Evolutionary conservation across 495 filamentous ascomycete species (phyloP), one percentile per base, ranked within the genome.

Genomic region (Tricharina praecox): DNA sequence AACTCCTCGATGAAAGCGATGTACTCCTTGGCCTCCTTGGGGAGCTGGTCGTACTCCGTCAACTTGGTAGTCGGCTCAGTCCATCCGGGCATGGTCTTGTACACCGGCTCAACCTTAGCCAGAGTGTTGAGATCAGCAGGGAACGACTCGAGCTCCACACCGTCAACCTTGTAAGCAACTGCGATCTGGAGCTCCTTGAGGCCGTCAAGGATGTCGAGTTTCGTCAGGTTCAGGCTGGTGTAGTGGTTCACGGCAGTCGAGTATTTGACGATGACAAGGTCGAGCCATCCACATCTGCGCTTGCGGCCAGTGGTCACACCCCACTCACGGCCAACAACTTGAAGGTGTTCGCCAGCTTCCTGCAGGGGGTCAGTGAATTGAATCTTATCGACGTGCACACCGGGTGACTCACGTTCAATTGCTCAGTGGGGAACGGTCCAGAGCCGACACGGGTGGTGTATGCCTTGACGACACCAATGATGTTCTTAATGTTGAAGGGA

Each of bases 381-480:
- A n/a, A n/a, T n/a, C n/a, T n/a, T n/a, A n/a, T n/a, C n/a, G n/a
- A n/a, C n/a, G n/a, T n/a, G n/a, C n/a, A n/a, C n/a, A n/a, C n/a
- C n/a, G n/a, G n/a, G 19, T 18, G 33, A 53, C 54, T 44, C 51
- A 56, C 72, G 55, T 81, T 81, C 39, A 77, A 60, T 52, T 82
- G 77, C 59, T 94, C 87, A 2, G 80, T 84, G 34, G 84, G 82
- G 68, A 95, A 90, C 4, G 82, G 81, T 4, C 87, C 87, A 16
- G 72, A 77, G 41, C 79, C 81, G 26, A 85, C 82, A 50, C 82
- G 76, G 25, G 73, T 84, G 37, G 76, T 79, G 55, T 71, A 81
- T 5, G 85, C 87, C 62, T 95, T 94, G 41, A 90, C 77, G 7
- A 96, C 87, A 38, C 86, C 85, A 56, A 92, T 77, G 34, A 85